Evolutionary conservation across 2,329 filamentous ascomycete genomes (phyloP).

Genomic region (Purpureocillium takamizusanense): DNA sequence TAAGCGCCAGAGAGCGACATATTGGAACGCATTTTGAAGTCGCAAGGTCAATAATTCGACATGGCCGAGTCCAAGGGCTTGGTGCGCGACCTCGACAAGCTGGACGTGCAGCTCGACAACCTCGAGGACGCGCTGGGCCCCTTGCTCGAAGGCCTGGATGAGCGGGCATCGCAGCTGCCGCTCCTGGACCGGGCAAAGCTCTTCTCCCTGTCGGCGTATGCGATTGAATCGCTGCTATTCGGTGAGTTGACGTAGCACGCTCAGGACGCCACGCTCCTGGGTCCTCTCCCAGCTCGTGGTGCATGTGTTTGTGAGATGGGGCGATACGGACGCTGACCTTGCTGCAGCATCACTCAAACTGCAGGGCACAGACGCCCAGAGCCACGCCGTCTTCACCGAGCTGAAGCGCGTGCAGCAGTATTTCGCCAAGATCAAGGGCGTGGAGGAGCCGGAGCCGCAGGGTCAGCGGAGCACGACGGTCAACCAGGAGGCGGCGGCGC

Average conservation of each 20-base stretch:
- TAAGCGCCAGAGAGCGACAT: too few relatives aligned
- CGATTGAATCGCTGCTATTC: constrained; percentile 85
- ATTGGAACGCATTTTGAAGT: not conserved
- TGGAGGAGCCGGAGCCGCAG: constrained; percentile 55
- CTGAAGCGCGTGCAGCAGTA: constrained; percentile 82
- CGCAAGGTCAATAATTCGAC: constrained; percentile 1
- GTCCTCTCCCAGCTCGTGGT: too few relatives aligned
- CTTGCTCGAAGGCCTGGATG: constrained; percentile 58
- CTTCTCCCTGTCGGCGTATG: constrained; percentile 78
- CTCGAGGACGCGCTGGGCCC: constrained; percentile 67
- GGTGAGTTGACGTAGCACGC: constrained; percentile 50
- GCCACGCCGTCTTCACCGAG: constrained; percentile 79
- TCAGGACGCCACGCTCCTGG: too few relatives aligned
- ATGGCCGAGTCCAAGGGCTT: constrained; percentile 45
- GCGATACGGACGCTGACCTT: not conserved
- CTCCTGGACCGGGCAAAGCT: constrained; percentile 94
- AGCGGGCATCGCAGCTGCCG: constrained; percentile 68
- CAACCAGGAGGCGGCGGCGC: constrained; percentile 68
- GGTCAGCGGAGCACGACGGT: constrained; percentile 43
- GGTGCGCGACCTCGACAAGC: constrained; percentile 58
- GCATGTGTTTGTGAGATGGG: too few relatives aligned
- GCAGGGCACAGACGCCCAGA: constrained; percentile 70
- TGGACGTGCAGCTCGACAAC: constrained; percentile 71
- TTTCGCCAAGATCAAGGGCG: constrained; percentile 79
- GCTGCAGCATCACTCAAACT: constrained; percentile 61